phyloP scores from a whole-genome alignment of 2,329 filamentous ascomycete species.

The Monilinia fructigena region DNA sequence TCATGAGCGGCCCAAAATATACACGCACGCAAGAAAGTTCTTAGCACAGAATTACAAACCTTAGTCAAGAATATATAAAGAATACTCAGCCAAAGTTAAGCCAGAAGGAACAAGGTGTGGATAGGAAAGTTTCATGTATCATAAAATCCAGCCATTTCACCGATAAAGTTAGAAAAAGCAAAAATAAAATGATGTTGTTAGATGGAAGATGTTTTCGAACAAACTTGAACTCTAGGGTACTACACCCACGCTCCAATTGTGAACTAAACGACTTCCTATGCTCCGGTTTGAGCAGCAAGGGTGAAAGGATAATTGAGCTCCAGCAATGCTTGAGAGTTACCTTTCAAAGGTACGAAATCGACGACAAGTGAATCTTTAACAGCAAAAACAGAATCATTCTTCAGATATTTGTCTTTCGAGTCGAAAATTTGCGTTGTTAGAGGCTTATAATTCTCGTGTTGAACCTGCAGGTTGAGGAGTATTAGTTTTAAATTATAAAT shows the following conservation, averaged over 20 bases:
- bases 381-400: constrained; percentile 51
- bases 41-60: not conserved
- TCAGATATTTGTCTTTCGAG: constrained; percentile 62
- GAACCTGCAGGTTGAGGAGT: constrained; percentile 23
- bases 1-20: not conserved
- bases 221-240: not conserved
- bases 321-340: constrained; percentile 40
- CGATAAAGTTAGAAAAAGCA: not conserved
- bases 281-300: constrained; percentile 25
- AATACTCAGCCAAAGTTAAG: not conserved
- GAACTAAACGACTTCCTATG: not conserved
- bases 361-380: constrained; percentile 54
- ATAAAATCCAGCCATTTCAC: not conserved
- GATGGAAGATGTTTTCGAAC: not conserved
- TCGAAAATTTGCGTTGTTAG: constrained; percentile 78
- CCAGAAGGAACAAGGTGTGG: not conserved
- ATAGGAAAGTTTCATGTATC: not conserved
- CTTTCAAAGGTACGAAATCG: constrained; percentile 49
- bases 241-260: not conserved
- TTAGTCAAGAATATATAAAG: not conserved
- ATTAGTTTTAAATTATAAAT: not conserved
- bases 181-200: not conserved
- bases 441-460: constrained; percentile 54
- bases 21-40: not conserved
- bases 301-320: constrained; percentile 39